Evolutionary conservation across 2,329 filamentous ascomycete genomes (phyloP), one percentile per base, ranked within the genome.

Genomic region (Grosmannia clavigera): DNA sequence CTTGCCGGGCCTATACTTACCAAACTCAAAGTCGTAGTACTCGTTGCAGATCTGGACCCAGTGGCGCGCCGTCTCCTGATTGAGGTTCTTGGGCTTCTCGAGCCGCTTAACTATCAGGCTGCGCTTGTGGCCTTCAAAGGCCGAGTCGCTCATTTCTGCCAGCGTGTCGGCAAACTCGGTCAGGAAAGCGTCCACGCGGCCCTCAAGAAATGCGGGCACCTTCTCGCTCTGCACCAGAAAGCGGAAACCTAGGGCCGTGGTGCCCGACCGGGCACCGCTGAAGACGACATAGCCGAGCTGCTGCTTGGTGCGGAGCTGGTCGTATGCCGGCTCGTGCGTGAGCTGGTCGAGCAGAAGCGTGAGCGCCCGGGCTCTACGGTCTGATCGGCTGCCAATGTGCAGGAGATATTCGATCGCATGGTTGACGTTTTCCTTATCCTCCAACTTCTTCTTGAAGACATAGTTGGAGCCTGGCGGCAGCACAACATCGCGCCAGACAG

Each of bases 221-320:
- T 87, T 87, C 73, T 99, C 92, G 69, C 90, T 96, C 75, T 99
- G 94, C 35, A 99, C 90, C 63, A 97, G 82, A 64, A 99, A 87
- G 6, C 92, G 83, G 73, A 94, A 94, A 1, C 89, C 90, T 67
- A 90, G 86, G 0, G 87, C 92, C 0, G 88, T 91, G n/a, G 84
- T 76, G 60, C 87, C 83, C 58, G 81, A 81, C 48, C 86, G 79
- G 12, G 84, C 79, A 33, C 90, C 89, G 56, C 88, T 92, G 73
- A 92, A 96, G 0, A 99, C 92, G 58, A 99, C 89, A 67, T 99
- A 99, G 14, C 94, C 94, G 7, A 99, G 85, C 73, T 99, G 92
- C 72, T 99, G 92, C 73, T 97, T 96, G 52, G 94, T 97, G 57
- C 94, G 84, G 9, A 99, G 80, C 71, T 95, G 91, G 72, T 99